Evolutionary conservation across 2,329 filamentous ascomycete genomes (phyloP), one percentile per base, ranked within the genome.

Genomic region (Cladosporium sp.): DNA sequence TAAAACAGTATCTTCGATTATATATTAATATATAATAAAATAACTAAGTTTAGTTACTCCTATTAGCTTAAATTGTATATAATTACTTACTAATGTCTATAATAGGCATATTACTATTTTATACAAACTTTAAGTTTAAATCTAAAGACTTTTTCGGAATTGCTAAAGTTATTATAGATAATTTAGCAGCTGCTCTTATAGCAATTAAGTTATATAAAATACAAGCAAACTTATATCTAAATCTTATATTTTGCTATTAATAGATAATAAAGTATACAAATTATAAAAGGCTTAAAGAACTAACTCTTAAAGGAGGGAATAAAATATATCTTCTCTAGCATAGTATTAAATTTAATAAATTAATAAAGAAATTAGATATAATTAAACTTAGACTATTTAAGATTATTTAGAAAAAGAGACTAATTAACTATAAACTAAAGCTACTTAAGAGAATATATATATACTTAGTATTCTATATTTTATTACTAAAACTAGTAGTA

Each of bases 151-250:
- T 52, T 8, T 5, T 15, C 3, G 34, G 20, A 14, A 15, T 9
- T 8, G 14, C 14, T 5, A 11, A 15, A 20, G 34, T 14, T 20
- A 2, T 28, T 7, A 3, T 30, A 25, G 34, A 34, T 8, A 25
- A 40, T 9, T 17, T 5, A 55, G 9, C 25, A n/a, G 36, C 38
- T 5, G 37, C 39, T 11, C 40, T 22, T 28, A 36, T 6, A 51
- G 54, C 51, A 14, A 36, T 52, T 14, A 54, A 61, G 37, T 55
- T 60, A 39, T 25, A 40, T 45, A 58, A 51, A 56, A 58, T 52
- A 52, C 9, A 42, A 37, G 58, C 37, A 55, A 60, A 43, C 30
- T 58, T 40, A 42, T 28, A 47, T 42, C 58, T 47, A 30, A 56
- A 52, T 22, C 17, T 52, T 20, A 39, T 25, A 5, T 43, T 43